These are phyloP conservation scores for Protomyces pachydermus DNA, from an alignment of 1,139 yeast genomes.

Conservation along the genomic window DNA sequence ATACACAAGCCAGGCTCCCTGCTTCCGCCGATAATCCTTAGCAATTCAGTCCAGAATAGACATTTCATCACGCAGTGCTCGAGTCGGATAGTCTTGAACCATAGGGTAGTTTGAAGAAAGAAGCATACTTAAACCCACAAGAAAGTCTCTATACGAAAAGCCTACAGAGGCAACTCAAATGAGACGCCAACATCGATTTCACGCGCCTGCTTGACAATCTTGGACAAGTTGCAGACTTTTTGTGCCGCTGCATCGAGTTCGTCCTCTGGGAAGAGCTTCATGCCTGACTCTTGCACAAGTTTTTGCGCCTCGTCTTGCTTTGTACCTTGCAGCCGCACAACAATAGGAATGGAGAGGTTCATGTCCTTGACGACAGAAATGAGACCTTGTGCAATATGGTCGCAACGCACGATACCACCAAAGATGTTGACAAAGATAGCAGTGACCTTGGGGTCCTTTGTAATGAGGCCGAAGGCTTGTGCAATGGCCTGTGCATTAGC, in stretches of 20 bases:
- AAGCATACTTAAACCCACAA: not conserved
- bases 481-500: slow-evolving; percentile 98
- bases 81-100: no score
- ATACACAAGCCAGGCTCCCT: not conserved
- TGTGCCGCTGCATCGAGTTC: slow-evolving; percentile 97
- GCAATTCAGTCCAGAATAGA: no score
- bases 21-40: no score
- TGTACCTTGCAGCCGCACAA: slow-evolving; percentile 98
- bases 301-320: slow-evolving; percentile 85
- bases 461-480: slow-evolving; percentile 89
- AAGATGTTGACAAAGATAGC: slow-evolving; percentile 97
- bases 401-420: slow-evolving; percentile 99
- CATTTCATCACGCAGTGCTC: no score
- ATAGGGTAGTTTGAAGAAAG: not conserved
- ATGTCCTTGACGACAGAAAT: slow-evolving; percentile 88
- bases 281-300: slow-evolving; percentile 80
- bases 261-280: slow-evolving; percentile 84
- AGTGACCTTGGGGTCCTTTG: slow-evolving; percentile 82
- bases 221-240: slow-evolving; percentile 59
- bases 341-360: slow-evolving; percentile 87
- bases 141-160: no score
- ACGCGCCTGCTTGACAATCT: slow-evolving; percentile 41
- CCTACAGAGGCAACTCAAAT: slow-evolving; percentile 47
- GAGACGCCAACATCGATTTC: slow-evolving; percentile 49
- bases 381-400: slow-evolving; percentile 95